Percentiles rank a stretch among this genome's conserved stretches.
Conservation (phyloP, 192 early-diverging fungal species). For the Kickxella alabastrina region DNA sequence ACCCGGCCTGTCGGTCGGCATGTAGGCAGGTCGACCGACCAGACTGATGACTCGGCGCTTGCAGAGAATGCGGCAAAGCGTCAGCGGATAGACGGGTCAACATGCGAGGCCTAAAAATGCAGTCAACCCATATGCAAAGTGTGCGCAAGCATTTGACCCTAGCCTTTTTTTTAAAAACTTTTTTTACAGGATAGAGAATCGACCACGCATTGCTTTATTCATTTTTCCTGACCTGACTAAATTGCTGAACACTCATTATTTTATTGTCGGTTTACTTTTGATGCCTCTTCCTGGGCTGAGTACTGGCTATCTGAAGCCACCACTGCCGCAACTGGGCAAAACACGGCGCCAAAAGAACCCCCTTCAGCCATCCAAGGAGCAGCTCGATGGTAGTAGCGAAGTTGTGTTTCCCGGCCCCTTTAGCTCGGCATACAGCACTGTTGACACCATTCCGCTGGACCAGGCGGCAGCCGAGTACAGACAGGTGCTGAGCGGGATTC, state of each 20-base stretch:
- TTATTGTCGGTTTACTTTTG: not conserved
- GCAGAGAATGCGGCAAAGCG: constrained; percentile 11
- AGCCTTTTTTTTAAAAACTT: not conserved
- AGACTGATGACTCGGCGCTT: no score
- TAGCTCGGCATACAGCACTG: constrained; percentile 34
- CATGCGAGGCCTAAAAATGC: no score
- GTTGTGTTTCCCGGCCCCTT: constrained; percentile 29
- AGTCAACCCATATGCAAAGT: no score
- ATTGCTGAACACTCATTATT: no score
- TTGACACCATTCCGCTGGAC: constrained; percentile 37
- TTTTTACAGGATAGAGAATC: no score
- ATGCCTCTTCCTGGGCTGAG: not conserved
- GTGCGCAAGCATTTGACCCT: no score
- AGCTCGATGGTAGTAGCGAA: constrained; percentile 9
- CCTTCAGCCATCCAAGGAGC: constrained; percentile 33
- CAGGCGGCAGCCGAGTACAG: constrained; percentile 42
- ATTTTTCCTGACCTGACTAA: no score
- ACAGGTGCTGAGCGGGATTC: constrained; percentile 25
- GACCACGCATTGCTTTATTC: no score
- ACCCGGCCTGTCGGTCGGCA: no score
- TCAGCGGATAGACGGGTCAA: constrained; percentile 7
- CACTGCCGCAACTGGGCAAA: constrained; percentile 25
- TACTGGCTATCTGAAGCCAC: constrained; percentile 5
- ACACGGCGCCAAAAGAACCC: constrained; percentile 25
- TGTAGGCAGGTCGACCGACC: no score